phyloP scores from a whole-genome alignment of 2,329 filamentous ascomycete species.

The Arthrobotrys entomopaga region DNA sequence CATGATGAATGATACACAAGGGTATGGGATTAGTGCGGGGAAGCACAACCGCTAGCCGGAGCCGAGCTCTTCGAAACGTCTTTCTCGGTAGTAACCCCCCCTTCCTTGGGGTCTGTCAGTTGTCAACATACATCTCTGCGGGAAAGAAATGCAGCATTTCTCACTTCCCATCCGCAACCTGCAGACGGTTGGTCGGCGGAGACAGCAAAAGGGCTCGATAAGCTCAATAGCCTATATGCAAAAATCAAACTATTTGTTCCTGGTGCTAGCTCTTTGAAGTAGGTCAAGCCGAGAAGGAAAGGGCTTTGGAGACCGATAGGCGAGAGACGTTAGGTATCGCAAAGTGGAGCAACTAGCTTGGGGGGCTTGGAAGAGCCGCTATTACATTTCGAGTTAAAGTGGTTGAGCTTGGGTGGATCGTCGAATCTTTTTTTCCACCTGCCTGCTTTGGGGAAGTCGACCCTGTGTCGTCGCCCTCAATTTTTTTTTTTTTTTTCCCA shows the following conservation, averaged over 20 bases:
- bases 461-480: background rate
- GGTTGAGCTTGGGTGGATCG: conserved; percentile 3
- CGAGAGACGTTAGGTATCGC: conserved; percentile 21
- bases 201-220: conserved; percentile 1
- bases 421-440: conserved; percentile 14
- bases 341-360: conserved; percentile 7
- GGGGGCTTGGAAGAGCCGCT: background rate
- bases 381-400: conserved; percentile 11
- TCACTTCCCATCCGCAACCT: conserved; percentile 1
- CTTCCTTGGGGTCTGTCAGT: conserved; percentile 18
- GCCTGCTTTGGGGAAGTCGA: conserved; percentile 3
- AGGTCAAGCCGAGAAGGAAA: conserved; percentile 40
- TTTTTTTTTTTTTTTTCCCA: too few species aligned
- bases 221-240: background rate
- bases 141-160: conserved; percentile 5
- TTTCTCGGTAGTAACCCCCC: conserved; percentile 29
- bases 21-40: conserved; percentile 47
- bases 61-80: conserved; percentile 32
- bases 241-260: conserved; percentile 11
- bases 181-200: background rate
- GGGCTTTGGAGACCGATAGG: conserved; percentile 33
- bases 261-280: conserved; percentile 44
- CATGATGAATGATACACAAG: conserved; percentile 7
- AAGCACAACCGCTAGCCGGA: conserved; percentile 49
- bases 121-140: conserved; percentile 3